These are phyloP conservation scores for Leccinum longicurvipes DNA, from an alignment of 768 basidiomycete genomes.

Conservation along the genomic window DNA sequence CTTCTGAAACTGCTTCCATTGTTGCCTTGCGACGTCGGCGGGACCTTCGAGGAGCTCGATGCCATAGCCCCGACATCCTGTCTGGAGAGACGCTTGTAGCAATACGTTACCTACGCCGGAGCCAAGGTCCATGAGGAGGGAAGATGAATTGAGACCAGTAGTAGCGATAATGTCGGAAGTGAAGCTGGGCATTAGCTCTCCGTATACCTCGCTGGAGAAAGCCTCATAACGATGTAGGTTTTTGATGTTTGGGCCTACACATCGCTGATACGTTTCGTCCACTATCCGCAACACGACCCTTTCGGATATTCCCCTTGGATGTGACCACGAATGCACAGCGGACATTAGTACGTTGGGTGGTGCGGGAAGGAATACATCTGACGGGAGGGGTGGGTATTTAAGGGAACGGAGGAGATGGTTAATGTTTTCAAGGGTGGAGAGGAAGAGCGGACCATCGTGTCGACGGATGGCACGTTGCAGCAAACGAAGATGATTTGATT, in stretches of 20 bases:
- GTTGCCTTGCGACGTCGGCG: slow-evolving; percentile 72
- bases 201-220: slow-evolving; percentile 84
- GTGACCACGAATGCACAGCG: slow-evolving; percentile 43
- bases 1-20: slow-evolving; percentile 69
- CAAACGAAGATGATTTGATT: slow-evolving; percentile 46
- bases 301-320: slow-evolving; percentile 50
- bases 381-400: slow-evolving; percentile 62
- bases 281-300: slow-evolving; percentile 71
- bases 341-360: slow-evolving; percentile 49
- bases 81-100: slow-evolving; percentile 76
- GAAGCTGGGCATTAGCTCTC: slow-evolving; percentile 82
- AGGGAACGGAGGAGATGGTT: slow-evolving; percentile 59
- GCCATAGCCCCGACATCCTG: slow-evolving; percentile 74
- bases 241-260: slow-evolving; percentile 87
- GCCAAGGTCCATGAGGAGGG: slow-evolving; percentile 80
- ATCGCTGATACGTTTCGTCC: slow-evolving; percentile 91
- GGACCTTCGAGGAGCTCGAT: slow-evolving; percentile 78
- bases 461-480: slow-evolving; percentile 68
- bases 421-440: slow-evolving; percentile 56
- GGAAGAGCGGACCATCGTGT: slow-evolving; percentile 70
- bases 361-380: slow-evolving; percentile 45
- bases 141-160: slow-evolving; percentile 49
- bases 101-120: slow-evolving; percentile 86
- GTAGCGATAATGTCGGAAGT: slow-evolving; percentile 50
- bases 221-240: slow-evolving; percentile 77